Conservation (phyloP, 1,284 basidiomycete genomes). For the Ganoderma meredithae region DNA sequence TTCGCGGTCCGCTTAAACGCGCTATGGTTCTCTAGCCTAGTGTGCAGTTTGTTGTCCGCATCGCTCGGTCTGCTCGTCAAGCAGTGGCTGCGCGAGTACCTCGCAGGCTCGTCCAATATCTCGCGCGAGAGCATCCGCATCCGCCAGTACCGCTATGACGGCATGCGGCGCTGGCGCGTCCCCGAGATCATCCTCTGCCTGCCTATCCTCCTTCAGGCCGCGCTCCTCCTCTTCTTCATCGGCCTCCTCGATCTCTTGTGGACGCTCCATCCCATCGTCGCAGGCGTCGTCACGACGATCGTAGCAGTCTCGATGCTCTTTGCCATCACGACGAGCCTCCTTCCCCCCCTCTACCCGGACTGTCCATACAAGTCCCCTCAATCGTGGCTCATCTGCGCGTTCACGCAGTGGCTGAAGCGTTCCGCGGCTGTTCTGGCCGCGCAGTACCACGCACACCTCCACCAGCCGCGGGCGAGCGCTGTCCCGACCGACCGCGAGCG, state of each 20-base stretch:
- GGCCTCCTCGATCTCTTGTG: conserved; percentile 30
- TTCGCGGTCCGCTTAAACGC: conserved; percentile 26
- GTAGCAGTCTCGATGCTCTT: conserved; percentile 18
- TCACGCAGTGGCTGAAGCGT: conserved; percentile 21
- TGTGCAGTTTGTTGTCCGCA: conserved; percentile 25
- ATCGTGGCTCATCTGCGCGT: conserved; percentile 24
- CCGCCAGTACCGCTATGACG: conserved; percentile 29
- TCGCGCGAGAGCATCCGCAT: conserved; percentile 31
- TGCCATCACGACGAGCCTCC: conserved; percentile 17
- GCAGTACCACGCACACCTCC: conserved; percentile 20
- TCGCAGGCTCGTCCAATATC: conserved; percentile 26
- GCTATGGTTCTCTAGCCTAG: conserved; percentile 30
- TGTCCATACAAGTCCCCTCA: conserved; percentile 32
- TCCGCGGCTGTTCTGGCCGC: conserved; percentile 16
- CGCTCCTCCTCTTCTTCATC: conserved; percentile 30
- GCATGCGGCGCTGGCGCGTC: conserved; percentile 26
- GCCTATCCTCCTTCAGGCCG: conserved; percentile 29
- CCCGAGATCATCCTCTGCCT: conserved; percentile 28
- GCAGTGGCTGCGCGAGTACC: conserved; percentile 31
- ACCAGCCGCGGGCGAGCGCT: conserved; percentile 7
- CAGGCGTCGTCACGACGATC: conserved; percentile 21
- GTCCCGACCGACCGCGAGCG: neutral
- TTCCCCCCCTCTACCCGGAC: conserved; percentile 23
- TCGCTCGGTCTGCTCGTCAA: conserved; percentile 32
- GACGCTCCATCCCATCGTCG: conserved; percentile 27